phyloP scores from a whole-genome alignment of 371 early-diverging fungal species.

The Haplosporangium sp. region DNA sequence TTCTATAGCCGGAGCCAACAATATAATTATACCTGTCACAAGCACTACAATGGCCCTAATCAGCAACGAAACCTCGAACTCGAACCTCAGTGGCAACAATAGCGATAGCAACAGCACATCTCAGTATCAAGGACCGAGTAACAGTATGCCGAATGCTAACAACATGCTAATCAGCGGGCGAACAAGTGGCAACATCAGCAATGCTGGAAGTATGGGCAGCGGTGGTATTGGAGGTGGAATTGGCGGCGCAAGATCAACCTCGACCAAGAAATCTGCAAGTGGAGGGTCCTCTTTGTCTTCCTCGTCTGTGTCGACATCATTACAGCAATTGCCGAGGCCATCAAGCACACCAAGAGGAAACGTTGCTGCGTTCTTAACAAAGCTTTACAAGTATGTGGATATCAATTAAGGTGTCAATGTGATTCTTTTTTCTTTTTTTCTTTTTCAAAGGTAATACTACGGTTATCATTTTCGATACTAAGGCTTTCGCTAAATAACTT shows the following conservation, averaged over 20 bases:
- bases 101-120: conserved; percentile 3
- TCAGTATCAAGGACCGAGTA: conserved; percentile 13
- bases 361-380: conserved; percentile 90
- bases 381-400: conserved; percentile 77
- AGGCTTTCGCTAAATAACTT: no score
- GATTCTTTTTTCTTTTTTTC: no score
- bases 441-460: no score
- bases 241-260: neutral
- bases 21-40: neutral
- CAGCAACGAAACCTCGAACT: conserved; percentile 15
- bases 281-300: no score
- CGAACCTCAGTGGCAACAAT: neutral
- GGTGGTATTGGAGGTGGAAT: neutral
- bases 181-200: no score
- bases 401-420: no score
- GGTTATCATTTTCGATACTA: no score
- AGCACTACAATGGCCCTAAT: conserved; percentile 21
- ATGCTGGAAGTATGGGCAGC: neutral
- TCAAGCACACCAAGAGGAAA: conserved; percentile 58
- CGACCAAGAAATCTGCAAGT: neutral
- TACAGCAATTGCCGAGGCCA: conserved; percentile 28
- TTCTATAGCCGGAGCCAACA: neutral
- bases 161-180: conserved; percentile 42
- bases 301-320: neutral
- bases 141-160: conserved; percentile 23